A percentile compares a stretch with the other conserved stretches of the same genome.
These are phyloP conservation scores for Schizophyllum amplum DNA, from an alignment of 1,284 basidiomycete species.

Conservation along the genomic window DNA sequence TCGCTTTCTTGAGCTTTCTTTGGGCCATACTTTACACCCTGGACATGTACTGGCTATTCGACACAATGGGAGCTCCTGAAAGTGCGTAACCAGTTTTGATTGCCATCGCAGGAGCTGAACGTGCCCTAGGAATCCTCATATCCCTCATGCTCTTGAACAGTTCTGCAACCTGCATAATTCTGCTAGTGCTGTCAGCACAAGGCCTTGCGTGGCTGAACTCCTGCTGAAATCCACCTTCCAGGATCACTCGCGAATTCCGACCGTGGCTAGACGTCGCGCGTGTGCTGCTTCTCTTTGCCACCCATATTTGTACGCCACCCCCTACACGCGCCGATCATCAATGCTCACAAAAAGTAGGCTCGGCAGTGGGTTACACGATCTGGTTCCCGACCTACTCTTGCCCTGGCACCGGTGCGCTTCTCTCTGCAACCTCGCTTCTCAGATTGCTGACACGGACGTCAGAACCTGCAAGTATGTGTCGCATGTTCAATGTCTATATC, in stretches of 20 bases:
- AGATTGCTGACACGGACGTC: conserved; percentile 20
- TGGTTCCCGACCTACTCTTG: conserved; percentile 27
- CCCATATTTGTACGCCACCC: conserved; percentile 35
- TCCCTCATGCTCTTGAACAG: conserved; percentile 9
- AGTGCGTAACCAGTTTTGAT: conserved; percentile 5
- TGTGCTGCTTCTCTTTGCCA: conserved; percentile 35
- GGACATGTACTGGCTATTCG: conserved; percentile 9
- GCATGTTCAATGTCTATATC: conserved; percentile 40
- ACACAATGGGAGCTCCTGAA: conserved; percentile 6
- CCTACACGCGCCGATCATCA: background rate
- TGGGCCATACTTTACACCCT: conserved; percentile 6
- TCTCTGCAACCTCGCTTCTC: background rate
- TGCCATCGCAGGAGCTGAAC: background rate
- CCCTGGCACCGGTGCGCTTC: background rate
- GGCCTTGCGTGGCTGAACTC: background rate
- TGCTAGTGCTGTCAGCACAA: background rate
- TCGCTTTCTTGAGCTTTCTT: conserved; percentile 6
- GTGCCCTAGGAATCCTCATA: conserved; percentile 5
- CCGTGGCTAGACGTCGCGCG: conserved; percentile 51
- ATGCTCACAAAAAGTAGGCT: conserved; percentile 25
- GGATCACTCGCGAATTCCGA: conserved; percentile 29
- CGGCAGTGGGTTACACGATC: conserved; percentile 35
- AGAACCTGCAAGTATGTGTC: conserved; percentile 38
- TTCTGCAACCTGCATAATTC: conserved; percentile 3
- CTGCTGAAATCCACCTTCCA: background rate